Conservation (phyloP, 306 rosid species). For the Vachellia pachyceras region DNA sequence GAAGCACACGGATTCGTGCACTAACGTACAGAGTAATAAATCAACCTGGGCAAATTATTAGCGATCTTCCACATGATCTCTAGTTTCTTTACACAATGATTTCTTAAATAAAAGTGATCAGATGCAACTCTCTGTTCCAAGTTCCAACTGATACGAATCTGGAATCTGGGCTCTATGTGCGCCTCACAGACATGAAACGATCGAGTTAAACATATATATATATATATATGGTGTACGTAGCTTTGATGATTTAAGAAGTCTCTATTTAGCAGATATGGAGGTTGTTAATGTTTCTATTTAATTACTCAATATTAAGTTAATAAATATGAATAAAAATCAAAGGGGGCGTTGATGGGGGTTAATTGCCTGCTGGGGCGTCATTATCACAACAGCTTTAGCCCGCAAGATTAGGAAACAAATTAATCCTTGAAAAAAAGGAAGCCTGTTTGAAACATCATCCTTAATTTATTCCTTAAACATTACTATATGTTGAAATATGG, state of each 20-base stretch:
- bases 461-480: neutral
- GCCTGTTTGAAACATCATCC: neutral
- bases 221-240: neutral
- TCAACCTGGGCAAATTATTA: neutral
- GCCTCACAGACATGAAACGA: neutral
- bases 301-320: neutral
- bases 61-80: neutral
- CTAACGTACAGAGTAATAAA: neutral
- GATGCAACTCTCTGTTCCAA: neutral
- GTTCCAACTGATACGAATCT: neutral
- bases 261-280: neutral
- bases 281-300: neutral
- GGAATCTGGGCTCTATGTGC: neutral
- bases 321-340: no score
- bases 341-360: neutral
- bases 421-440: neutral
- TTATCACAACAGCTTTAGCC: neutral
- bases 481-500: no score
- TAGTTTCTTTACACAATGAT: neutral
- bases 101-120: neutral
- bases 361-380: neutral
- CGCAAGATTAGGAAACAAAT: neutral
- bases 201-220: neutral
- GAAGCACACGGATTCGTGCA: slow-evolving; percentile 2
- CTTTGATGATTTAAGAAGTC: neutral